Percentiles rank a stretch among this genome's conserved stretches.
These are phyloP conservation scores for Leucocoprinus birnbaumii DNA, from an alignment of 768 basidiomycete genomes.

Conservation along the genomic window DNA sequence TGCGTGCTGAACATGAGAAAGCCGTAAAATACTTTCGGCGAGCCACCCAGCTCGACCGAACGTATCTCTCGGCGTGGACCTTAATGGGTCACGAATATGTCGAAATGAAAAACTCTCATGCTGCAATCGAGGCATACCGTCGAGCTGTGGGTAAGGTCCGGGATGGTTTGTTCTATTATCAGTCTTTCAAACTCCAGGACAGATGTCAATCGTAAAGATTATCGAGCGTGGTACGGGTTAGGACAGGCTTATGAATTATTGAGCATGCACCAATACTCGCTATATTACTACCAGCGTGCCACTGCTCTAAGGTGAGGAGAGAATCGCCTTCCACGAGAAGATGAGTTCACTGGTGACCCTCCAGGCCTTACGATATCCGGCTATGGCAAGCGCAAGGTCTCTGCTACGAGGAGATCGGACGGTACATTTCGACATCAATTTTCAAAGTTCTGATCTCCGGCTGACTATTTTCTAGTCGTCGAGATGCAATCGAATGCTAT, in stretches of 20 bases:
- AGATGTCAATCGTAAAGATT: conserved; percentile 98
- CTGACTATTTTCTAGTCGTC: conserved; percentile 44
- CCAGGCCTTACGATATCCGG: conserved; percentile 91
- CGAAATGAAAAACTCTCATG: conserved; percentile 99
- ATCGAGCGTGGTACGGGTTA: conserved; percentile 97
- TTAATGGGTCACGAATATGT: conserved; percentile 99
- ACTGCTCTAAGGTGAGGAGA: conserved; percentile 80
- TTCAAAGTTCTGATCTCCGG: neutral
- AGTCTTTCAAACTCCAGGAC: neutral
- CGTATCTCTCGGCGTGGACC: conserved; percentile 97
- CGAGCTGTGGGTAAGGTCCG: conserved; percentile 81
- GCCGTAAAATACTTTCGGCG: conserved; percentile 94
- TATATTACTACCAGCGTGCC: conserved; percentile 96
- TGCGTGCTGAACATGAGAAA: conserved; percentile 91
- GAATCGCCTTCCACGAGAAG: conserved; percentile 1
- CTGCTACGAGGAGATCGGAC: conserved; percentile 90
- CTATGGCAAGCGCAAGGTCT: conserved; percentile 94
- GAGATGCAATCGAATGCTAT: conserved; percentile 90
- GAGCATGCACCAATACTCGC: conserved; percentile 94
- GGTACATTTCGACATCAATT: conserved; percentile 37
- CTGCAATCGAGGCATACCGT: conserved; percentile 96
- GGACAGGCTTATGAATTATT: conserved; percentile 97
- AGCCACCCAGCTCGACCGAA: conserved; percentile 92
- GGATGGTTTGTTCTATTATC: neutral
- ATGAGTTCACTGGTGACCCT: neutral